phyloP scores from a whole-genome alignment of 768 basidiomycete species.

The Tylopilus balloui region DNA sequence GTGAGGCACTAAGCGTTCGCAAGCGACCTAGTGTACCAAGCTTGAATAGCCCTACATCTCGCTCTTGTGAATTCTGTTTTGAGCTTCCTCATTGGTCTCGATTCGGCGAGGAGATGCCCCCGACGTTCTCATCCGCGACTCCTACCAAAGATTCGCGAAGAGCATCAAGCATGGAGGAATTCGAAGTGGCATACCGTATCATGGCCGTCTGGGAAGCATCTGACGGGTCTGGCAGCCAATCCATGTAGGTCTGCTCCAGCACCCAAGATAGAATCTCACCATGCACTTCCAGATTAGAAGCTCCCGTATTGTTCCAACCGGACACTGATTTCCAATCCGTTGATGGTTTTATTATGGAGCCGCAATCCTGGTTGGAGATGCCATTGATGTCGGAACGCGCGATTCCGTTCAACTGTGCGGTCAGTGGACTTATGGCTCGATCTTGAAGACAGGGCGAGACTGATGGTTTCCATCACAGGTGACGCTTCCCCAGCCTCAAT shows the following conservation, averaged over 20 bases:
- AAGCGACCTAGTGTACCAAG: conserved; percentile 44
- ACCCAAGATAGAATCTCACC: neutral
- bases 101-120: conserved; percentile 56
- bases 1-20: conserved; percentile 37
- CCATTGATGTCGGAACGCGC: conserved; percentile 58
- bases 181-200: conserved; percentile 52
- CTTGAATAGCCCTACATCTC: conserved; percentile 30
- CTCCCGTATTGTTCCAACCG: conserved; percentile 59
- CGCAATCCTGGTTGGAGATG: conserved; percentile 64
- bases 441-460: neutral
- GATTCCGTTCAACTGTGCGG: conserved; percentile 63
- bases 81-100: conserved; percentile 48
- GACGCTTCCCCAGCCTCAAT: conserved; percentile 57
- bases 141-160: conserved; percentile 26
- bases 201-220: conserved; percentile 55
- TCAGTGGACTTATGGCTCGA: conserved; percentile 33
- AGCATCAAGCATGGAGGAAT: conserved; percentile 30
- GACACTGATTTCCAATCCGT: conserved; percentile 56
- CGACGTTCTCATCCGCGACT: conserved; percentile 46
- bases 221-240: conserved; percentile 39
- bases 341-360: conserved; percentile 41
- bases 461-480: conserved; percentile 33
- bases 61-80: conserved; percentile 48
- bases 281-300: conserved; percentile 47
- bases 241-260: conserved; percentile 41